A percentile compares a stretch with the other conserved stretches of the same genome.
phyloP scores from a whole-genome alignment of 208 protist genomes.

The Trypanosoma boissoni region DNA sequence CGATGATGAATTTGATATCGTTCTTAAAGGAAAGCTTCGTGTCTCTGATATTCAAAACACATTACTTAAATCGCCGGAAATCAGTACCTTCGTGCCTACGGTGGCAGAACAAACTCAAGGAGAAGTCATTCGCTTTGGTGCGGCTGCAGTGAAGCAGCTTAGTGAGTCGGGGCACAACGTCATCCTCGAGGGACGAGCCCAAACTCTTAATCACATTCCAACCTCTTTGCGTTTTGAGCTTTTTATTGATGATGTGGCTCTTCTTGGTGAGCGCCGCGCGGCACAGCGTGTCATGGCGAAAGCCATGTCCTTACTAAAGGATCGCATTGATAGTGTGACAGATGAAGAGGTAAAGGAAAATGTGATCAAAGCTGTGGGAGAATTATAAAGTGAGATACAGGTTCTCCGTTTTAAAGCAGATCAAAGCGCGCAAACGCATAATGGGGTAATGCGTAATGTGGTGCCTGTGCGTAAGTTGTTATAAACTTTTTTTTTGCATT shows the following conservation, averaged over 20 bases:
- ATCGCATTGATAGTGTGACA: conserved; percentile 15
- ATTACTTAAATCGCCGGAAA: conserved; percentile 73
- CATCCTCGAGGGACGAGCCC: conserved; percentile 85
- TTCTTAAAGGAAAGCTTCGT: conserved; percentile 58
- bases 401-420: too few relatives aligned
- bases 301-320: conserved; percentile 44
- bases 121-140: conserved; percentile 87
- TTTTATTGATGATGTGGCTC: conserved; percentile 60
- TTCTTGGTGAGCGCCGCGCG: conserved; percentile 83
- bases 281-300: conserved; percentile 89
- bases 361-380: conserved; percentile 24
- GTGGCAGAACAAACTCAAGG: conserved; percentile 91
- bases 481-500: too few relatives aligned
- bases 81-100: conserved; percentile 75
- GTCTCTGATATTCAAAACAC: conserved; percentile 90
- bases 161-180: conserved; percentile 83
- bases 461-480: too few relatives aligned
- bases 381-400: too few relatives aligned
- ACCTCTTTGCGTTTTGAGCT: conserved; percentile 86
- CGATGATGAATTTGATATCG: conserved; percentile 56
- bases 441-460: too few relatives aligned
- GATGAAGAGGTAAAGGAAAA: conserved; percentile 27
- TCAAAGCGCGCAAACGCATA: too few relatives aligned
- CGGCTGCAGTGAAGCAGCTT: conserved; percentile 58
- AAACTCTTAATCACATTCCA: conserved; percentile 88